These are phyloP conservation scores for Trypethelium eluteriae DNA, from an alignment of 495 filamentous ascomycete species.

Conservation along the genomic window DNA sequence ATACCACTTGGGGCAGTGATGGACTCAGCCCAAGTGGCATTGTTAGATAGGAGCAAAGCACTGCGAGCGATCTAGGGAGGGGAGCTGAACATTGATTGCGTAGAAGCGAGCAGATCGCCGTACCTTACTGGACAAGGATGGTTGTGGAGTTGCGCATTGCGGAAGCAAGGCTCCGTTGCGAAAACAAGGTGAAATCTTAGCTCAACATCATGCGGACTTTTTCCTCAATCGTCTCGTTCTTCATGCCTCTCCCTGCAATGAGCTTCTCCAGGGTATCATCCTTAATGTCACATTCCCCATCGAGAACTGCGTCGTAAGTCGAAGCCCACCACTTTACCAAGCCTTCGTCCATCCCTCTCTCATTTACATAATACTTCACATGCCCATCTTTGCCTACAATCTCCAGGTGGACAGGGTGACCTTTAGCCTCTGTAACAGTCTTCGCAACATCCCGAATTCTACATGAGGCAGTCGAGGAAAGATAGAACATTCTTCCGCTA, in stretches of 20 bases:
- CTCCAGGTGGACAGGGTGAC: slow-evolving; percentile 32
- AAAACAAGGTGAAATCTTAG: neutral
- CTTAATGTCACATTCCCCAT: slow-evolving; percentile 39
- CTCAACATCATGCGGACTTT: neutral
- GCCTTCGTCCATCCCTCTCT: slow-evolving; percentile 30
- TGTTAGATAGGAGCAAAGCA: too few species aligned
- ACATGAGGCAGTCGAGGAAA: slow-evolving; percentile 30
- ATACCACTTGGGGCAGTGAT: neutral
- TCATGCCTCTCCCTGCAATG: slow-evolving; percentile 29
- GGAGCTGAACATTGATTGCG: too few species aligned
- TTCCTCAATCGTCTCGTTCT: slow-evolving; percentile 28
- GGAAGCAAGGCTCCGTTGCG: too few species aligned
- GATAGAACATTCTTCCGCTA: slow-evolving; percentile 35
- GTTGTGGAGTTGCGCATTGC: too few species aligned
- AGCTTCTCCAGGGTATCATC: slow-evolving; percentile 38
- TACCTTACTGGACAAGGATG: too few species aligned
- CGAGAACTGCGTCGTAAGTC: slow-evolving; percentile 40
- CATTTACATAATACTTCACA: slow-evolving; percentile 36
- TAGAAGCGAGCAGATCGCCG: too few species aligned
- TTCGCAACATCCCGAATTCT: slow-evolving; percentile 35
- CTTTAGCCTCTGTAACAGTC: slow-evolving; percentile 30
- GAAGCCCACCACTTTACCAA: slow-evolving; percentile 42
- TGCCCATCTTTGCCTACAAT: slow-evolving; percentile 36
- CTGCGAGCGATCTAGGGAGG: too few species aligned
- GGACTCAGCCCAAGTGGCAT: too few species aligned